phyloP scores from a whole-genome alignment of 1,139 yeast species.

The Lodderomyces jiufengensis region DNA sequence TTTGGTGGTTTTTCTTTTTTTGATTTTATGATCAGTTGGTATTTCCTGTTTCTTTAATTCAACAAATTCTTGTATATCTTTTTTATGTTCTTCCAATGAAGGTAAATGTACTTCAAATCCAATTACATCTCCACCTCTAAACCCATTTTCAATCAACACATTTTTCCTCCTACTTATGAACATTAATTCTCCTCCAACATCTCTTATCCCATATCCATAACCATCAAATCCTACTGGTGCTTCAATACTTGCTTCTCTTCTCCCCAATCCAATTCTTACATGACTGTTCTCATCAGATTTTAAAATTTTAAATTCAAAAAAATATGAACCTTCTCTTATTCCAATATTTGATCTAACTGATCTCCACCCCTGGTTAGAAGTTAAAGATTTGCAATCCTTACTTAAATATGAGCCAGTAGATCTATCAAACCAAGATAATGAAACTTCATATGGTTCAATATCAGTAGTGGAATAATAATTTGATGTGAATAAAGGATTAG shows the following conservation, averaged over 20 bases:
- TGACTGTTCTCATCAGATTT: conserved; percentile 51
- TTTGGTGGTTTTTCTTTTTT: conserved; percentile 15
- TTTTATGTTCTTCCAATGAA: conserved; percentile 36
- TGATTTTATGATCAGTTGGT: conserved; percentile 14
- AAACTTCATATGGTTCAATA: conserved; percentile 58
- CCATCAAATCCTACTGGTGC: conserved; percentile 97
- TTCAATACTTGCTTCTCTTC: conserved; percentile 85
- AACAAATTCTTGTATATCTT: conserved; percentile 22
- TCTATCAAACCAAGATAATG: conserved; percentile 71
- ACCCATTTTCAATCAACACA: conserved; percentile 47
- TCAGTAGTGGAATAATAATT: conserved; percentile 74
- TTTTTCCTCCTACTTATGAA: conserved; percentile 68
- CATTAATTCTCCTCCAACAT: conserved; percentile 71
- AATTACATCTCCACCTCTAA: conserved; percentile 73
- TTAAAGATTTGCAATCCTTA: conserved; percentile 39
- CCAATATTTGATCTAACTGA: conserved; percentile 74
- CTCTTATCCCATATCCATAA: conserved; percentile 88
- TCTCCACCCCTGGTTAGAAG: conserved; percentile 74
- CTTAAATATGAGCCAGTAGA: conserved; percentile 56
- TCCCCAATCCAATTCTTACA: conserved; percentile 76
- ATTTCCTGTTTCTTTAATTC: conserved; percentile 9
- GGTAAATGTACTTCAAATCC: conserved; percentile 83
- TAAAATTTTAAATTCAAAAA: conserved; percentile 66
- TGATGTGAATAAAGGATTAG: conserved; percentile 58
- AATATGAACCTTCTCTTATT: conserved; percentile 75